Evolutionary conservation across 441 rosid species (phyloP).

Genomic region (Euphorbia neoarborescens): DNA sequence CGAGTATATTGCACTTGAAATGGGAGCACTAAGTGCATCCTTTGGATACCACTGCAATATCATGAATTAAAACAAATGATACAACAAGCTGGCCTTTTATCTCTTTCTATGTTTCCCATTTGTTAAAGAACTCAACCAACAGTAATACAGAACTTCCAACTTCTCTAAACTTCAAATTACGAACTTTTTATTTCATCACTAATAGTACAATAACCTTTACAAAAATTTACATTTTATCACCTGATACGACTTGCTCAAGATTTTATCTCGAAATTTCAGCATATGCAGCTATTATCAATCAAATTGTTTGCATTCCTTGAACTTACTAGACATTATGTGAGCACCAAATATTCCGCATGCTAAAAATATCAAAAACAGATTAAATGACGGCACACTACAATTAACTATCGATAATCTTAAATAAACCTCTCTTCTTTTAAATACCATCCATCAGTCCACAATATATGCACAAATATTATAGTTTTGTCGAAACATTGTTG

Average conservation of each 20-base stretch:
- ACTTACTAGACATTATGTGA: no score
- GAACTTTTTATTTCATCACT: neutral
- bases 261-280: no score
- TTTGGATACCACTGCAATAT: slow-evolving; percentile 49
- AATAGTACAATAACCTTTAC: neutral
- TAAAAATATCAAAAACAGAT: neutral
- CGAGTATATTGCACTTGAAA: slow-evolving; percentile 51
- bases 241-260: neutral
- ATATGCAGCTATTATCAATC: no score
- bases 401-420: neutral
- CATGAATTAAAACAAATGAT: neutral
- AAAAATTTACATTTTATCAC: neutral
- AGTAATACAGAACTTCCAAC: neutral
- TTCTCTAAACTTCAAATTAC: neutral
- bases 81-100: neutral
- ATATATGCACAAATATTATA: neutral
- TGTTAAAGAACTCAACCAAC: neutral
- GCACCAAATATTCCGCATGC: no score
- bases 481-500: neutral
- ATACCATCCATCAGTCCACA: neutral
- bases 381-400: neutral
- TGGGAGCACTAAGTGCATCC: slow-evolving; percentile 39
- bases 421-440: neutral
- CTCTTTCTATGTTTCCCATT: neutral
- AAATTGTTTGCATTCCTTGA: no score